Base-by-base conservation (phyloP, 805 yeast genomes). In the Teunomyces stri region DNA sequence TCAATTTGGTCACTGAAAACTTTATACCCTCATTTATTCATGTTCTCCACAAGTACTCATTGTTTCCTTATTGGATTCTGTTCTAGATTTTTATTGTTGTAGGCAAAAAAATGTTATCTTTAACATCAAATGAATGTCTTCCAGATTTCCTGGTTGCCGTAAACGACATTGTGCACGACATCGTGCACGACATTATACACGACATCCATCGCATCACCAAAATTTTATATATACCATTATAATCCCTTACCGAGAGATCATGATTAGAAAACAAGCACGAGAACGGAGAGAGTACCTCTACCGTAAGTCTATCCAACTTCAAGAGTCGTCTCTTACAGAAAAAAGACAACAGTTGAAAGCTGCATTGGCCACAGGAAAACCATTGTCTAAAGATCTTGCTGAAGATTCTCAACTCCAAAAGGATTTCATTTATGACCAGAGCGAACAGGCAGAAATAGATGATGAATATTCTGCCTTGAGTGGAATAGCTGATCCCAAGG, bases 251-350 rank as follows among this genome's bases (percentile, higher is more conserved):
- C 28, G 20, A 16, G n/a, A 48, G 18, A 51, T n/a, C 15, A 72
- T 72, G 97, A 69, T 89, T 47, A 81, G 99, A 68, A 82, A 89
- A 74, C 96, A 92, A 62, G 97, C 98, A 6, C 83, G 99, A 70
- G 97, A 94, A 66, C 81, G 99, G 72, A 82, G 96, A 66, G 98
- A 94, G 61, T 94, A 91, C 60, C 74, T 94, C 22, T 94, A 88
- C 72, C 79, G 89, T 44, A 90, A 91, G 64, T 88, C 97, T 0
- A 81, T 88, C 43, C 94, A 89, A 62, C 77, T 92, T 30, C 96
- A 94, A 64, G 98, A 94, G 54, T 86, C 96, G 9, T 81, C 86
- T 18, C 75, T 87, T 38, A 85, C 86, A 15, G 92, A 88, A 60
- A 92, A 92, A 65, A 78, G 98, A 55, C 95, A 87, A 61, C 87